phyloP scores from a whole-genome alignment of 2,329 filamentous ascomycete species.

The Ascochyta koolunga region DNA sequence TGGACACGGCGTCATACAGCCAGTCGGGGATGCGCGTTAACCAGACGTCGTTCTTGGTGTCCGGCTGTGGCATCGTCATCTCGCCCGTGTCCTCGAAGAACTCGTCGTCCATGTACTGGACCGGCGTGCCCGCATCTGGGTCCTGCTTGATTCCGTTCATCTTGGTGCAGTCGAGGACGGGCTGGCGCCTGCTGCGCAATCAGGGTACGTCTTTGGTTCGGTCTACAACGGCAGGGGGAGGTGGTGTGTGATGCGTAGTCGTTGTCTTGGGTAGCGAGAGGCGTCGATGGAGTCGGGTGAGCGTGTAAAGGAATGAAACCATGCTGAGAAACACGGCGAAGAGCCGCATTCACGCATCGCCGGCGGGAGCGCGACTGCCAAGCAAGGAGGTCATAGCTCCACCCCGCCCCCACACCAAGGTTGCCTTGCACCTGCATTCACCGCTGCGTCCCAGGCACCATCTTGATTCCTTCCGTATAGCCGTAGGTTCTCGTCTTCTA shows the following conservation, averaged over 20 bases:
- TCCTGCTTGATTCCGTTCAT: constrained; percentile 52
- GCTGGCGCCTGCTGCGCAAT: constrained; percentile 12
- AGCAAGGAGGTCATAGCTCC: constrained; percentile 8
- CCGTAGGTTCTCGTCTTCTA: not conserved
- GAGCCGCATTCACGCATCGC: constrained; percentile 12
- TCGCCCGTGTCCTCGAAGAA: constrained; percentile 54
- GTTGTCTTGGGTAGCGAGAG: not conserved
- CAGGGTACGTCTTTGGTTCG: not conserved
- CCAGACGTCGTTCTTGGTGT: constrained; percentile 41
- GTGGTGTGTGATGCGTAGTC: not conserved
- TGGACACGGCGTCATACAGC: constrained; percentile 46
- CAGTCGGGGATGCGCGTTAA: constrained; percentile 49
- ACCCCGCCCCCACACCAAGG: constrained; percentile 18
- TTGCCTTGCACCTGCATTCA: constrained; percentile 10
- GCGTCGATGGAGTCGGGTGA: not conserved
- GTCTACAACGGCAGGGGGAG: not conserved
- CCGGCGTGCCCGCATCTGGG: constrained; percentile 38
- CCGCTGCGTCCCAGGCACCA: not conserved
- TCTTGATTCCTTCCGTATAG: not conserved
- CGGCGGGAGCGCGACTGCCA: constrained; percentile 5
- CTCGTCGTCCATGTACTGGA: constrained; percentile 49
- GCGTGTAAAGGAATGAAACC: not conserved
- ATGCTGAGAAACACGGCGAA: not conserved
- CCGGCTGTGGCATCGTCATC: constrained; percentile 43
- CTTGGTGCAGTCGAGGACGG: constrained; percentile 4